These are phyloP conservation scores for Dothideomycetidae sp. DNA, from an alignment of 2,329 filamentous ascomycete genomes.

Conservation along the genomic window DNA sequence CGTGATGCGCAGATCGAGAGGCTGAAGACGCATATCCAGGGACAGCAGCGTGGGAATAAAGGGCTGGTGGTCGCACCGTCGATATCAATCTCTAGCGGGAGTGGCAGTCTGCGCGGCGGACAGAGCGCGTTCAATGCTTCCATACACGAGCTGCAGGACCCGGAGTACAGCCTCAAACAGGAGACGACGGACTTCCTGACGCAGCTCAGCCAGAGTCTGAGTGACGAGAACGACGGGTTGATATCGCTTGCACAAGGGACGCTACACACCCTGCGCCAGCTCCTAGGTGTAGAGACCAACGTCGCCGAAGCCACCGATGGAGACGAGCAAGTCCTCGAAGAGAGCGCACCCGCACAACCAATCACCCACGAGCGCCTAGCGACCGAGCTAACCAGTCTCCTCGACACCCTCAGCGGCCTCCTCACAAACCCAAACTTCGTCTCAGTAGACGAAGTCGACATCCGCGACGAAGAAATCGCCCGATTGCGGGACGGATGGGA, in stretches of 20 bases:
- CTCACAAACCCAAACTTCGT: constrained; percentile 95
- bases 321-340: constrained; percentile 11
- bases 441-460: constrained; percentile 80
- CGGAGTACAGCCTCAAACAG: constrained; percentile 55
- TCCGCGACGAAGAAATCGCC: constrained; percentile 82
- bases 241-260: constrained; percentile 58
- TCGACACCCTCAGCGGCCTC: constrained; percentile 68
- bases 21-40: constrained; percentile 72
- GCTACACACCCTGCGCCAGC: constrained; percentile 52
- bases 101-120: constrained; percentile 43
- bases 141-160: constrained; percentile 37
- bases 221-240: constrained; percentile 81
- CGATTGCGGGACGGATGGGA: constrained; percentile 76
- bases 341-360: constrained; percentile 23
- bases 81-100: constrained; percentile 29
- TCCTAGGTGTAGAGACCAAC: constrained; percentile 40
- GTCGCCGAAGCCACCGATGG: constrained; percentile 15
- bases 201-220: constrained; percentile 64
- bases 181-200: constrained; percentile 90
- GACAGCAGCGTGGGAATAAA: constrained; percentile 39
- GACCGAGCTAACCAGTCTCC: constrained; percentile 57
- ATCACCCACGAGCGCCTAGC: constrained; percentile 53
- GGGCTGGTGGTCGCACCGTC: constrained; percentile 29
- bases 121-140: constrained; percentile 30
- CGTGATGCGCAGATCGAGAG: constrained; percentile 79